phyloP scores from a whole-genome alignment of 2,329 filamentous ascomycete species.

The Mariannaea sp. region DNA sequence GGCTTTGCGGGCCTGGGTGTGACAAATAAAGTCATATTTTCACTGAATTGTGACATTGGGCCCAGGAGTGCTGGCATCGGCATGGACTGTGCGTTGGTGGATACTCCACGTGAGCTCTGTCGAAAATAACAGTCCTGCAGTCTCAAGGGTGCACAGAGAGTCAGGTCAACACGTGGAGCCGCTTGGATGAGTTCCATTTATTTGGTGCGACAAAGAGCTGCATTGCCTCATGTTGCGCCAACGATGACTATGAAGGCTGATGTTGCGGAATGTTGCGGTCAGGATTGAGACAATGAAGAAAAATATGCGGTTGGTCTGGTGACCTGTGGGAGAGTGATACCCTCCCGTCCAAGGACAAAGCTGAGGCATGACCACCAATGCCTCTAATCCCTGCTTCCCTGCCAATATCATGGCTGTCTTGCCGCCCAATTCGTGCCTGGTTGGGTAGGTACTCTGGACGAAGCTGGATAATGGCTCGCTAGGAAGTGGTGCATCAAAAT shows the following conservation, averaged over 20 bases:
- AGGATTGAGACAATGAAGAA: constrained; percentile 2
- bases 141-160: constrained; percentile 30
- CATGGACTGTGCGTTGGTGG: constrained; percentile 40
- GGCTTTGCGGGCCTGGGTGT: constrained; percentile 25
- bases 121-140: constrained; percentile 35
- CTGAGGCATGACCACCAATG: constrained; percentile 13
- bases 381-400: constrained; percentile 21
- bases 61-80: constrained; percentile 33
- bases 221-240: constrained; percentile 19
- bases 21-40: constrained; percentile 31
- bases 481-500: constrained; percentile 18
- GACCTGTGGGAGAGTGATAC: constrained; percentile 21
- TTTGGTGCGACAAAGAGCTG: constrained; percentile 32
- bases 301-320: constrained; percentile 22
- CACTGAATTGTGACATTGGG: constrained; percentile 29
- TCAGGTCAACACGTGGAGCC: constrained; percentile 38
- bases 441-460: constrained; percentile 16
- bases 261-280: constrained; percentile 23
- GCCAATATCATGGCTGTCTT: constrained; percentile 21
- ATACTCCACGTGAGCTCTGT: constrained; percentile 38
- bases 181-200: constrained; percentile 33
- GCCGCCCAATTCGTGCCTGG: constrained; percentile 31
- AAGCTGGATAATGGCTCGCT: constrained; percentile 25
- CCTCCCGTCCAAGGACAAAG: constrained; percentile 10
- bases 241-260: neutral